Evolutionary conservation across 2,329 filamentous ascomycete genomes (phyloP), one percentile per base, ranked within the genome.

Genomic region (Alternaria triticimaculans): DNA sequence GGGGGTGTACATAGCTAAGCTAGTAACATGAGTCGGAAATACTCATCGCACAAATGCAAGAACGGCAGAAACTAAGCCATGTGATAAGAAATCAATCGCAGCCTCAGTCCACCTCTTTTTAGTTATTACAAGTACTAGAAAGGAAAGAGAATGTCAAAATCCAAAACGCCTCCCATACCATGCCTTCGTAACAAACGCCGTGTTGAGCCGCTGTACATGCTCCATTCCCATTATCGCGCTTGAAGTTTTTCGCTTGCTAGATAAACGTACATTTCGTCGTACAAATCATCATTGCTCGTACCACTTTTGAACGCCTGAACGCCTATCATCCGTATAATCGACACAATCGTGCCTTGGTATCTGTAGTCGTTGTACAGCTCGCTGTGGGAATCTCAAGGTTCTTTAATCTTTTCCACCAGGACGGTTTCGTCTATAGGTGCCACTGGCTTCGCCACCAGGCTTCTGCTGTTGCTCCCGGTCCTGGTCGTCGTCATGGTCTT

Each of bases 71-170:
- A 37, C 5, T 10, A n/a, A 10, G 8, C 8, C 37, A 41, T 3
- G 37, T 18, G 37, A 41, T 18, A 2, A 0, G 4, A n/a, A n/a
- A 41, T 3, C 1, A n/a, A n/a, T 2, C 15, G 2, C 33, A 1
- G 0, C 9, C 2, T 41, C 15, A 1, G 0, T 41, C 8, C n/a
- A 6, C 37, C 37, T 41, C 37, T 18, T 41, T 41, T 41, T n/a
- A 0, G 14, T 37, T 37, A n/a, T 37, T 10, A 41, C 37, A 41
- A 41, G 37, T 41, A 41, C 0, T 18, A 11, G 15, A 11, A 41
- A 41, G 9, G n/a, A 41, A 18, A 3, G 37, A 41, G 18, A 23
- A 7, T 25, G 1, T 2, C 7, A 14, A 20, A 12, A 2, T 25
- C 20, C 14, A n/a, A 1, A 20, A 53, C 30, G 30, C 49, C 30